These are phyloP conservation scores for Phytophthora brassicae DNA, from an alignment of 352 stramenopile genomes.

Conservation along the genomic window DNA sequence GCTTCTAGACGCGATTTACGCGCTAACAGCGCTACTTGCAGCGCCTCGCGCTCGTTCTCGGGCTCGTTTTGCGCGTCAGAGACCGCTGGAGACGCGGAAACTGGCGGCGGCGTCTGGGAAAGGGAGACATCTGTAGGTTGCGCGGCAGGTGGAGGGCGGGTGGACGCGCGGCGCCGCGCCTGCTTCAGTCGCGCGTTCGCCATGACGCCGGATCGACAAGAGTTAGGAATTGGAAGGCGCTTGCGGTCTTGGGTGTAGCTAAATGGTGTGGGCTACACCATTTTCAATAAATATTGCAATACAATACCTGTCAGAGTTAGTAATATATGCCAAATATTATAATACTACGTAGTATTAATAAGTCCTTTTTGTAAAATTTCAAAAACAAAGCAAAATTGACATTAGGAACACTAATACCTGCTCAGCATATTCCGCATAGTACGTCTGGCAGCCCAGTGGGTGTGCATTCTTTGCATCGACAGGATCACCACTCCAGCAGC, in stretches of 20 bases:
- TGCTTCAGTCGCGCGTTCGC: slow-evolving; percentile 78
- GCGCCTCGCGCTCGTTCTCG: slow-evolving; percentile 22
- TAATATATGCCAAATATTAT: too few species aligned
- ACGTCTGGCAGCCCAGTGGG: slow-evolving; percentile 32
- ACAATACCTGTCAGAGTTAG: too few species aligned
- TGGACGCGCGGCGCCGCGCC: slow-evolving; percentile 38
- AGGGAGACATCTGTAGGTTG: slow-evolving; percentile 7
- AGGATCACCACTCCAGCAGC: slow-evolving; percentile 33
- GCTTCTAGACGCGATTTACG: slow-evolving; percentile 47
- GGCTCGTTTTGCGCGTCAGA: slow-evolving; percentile 23
- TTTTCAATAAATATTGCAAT: too few species aligned
- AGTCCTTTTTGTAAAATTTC: too few species aligned
- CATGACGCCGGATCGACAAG: slow-evolving; percentile 32
- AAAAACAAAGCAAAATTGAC: too few species aligned
- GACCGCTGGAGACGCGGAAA: slow-evolving; percentile 10
- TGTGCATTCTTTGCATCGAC: slow-evolving; percentile 25
- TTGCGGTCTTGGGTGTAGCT: too few species aligned
- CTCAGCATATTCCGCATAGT: slow-evolving; percentile 22
- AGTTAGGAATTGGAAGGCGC: not conserved
- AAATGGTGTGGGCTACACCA: too few species aligned
- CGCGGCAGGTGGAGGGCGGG: slow-evolving; percentile 25
- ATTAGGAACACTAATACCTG: too few species aligned
- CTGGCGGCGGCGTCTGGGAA: slow-evolving; percentile 33
- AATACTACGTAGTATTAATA: too few species aligned
- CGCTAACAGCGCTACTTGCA: slow-evolving; percentile 38